Evolutionary conservation across 495 filamentous ascomycete genomes (phyloP).

Genomic region (Penicillium odoratum): DNA sequence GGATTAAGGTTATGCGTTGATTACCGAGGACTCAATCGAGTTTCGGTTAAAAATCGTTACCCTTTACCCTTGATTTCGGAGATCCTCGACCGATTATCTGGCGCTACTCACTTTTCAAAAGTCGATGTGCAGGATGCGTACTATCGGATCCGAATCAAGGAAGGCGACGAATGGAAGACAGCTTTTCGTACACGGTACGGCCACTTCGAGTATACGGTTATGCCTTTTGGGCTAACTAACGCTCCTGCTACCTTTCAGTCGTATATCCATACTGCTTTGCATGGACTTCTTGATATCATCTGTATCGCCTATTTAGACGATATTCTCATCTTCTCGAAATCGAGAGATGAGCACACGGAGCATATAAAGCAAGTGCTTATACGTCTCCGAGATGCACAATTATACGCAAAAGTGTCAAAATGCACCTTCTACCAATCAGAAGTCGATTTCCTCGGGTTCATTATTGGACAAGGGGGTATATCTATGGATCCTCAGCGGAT

Average conservation of each 20-base stretch:
- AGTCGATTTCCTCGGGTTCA: background rate
- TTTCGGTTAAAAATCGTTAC: too few relatives aligned
- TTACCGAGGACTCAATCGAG: too few relatives aligned
- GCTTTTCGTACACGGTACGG: background rate
- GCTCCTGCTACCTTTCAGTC: too few relatives aligned
- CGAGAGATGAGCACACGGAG: background rate
- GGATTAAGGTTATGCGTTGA: too few relatives aligned
- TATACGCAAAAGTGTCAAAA: background rate
- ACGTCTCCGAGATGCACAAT: background rate
- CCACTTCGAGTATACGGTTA: slow-evolving; percentile 2
- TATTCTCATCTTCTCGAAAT: background rate
- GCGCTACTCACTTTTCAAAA: background rate
- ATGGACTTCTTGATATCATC: background rate
- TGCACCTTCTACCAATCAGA: background rate
- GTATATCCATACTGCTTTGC: background rate
- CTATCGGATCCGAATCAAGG: background rate
- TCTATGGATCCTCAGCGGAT: background rate
- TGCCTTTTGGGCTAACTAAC: slow-evolving; percentile 1
- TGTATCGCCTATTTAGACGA: slow-evolving; percentile 1
- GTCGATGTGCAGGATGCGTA: background rate
- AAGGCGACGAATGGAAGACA: background rate
- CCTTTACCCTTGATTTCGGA: background rate
- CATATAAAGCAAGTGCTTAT: background rate
- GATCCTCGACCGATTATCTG: background rate
- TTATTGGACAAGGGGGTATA: background rate